Percentiles rank a stretch among this genome's conserved stretches.
phyloP scores from a whole-genome alignment of 352 stramenopile genomes.

The Globisporangium emineosum region DNA sequence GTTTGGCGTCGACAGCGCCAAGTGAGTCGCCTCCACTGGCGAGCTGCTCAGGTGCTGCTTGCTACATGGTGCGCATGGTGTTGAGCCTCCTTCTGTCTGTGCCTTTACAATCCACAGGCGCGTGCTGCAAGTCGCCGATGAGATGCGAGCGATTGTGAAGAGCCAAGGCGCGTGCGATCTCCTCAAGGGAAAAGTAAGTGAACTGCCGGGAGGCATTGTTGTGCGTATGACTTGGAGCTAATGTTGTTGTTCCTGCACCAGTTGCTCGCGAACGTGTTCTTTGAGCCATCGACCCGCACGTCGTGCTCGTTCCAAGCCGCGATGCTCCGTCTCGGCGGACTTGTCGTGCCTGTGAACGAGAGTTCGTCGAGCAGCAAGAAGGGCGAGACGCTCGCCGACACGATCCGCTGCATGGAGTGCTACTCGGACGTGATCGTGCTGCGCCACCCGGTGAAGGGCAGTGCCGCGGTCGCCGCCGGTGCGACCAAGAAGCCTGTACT shows the following conservation, averaged over 20 bases:
- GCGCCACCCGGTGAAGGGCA: constrained; percentile 92
- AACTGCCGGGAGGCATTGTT: neutral
- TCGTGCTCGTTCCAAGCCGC: constrained; percentile 97
- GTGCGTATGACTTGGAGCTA: neutral
- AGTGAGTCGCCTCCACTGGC: constrained; percentile 42
- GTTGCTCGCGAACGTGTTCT: constrained; percentile 97
- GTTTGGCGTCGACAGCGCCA: constrained; percentile 69
- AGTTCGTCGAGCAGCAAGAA: constrained; percentile 95
- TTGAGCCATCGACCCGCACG: constrained; percentile 97
- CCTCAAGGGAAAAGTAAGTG: constrained; percentile 77
- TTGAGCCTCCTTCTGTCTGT: constrained; percentile 6
- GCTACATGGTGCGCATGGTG: neutral
- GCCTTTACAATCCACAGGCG: constrained; percentile 36
- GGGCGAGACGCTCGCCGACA: constrained; percentile 97
- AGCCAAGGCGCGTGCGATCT: constrained; percentile 62
- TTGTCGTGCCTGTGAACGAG: constrained; percentile 94
- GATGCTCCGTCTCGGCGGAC: constrained; percentile 95
- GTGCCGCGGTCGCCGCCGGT: constrained; percentile 65
- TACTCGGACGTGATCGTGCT: constrained; percentile 96
- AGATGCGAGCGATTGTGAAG: constrained; percentile 85
- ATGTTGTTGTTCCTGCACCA: constrained; percentile 15
- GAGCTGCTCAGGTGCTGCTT: too few species aligned
- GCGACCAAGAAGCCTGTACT: constrained; percentile 91
- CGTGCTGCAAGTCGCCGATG: constrained; percentile 69
- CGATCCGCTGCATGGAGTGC: constrained; percentile 95